phyloP scores from a whole-genome alignment of 73 alveolate genomes.

The Paramecium octaurelia region DNA sequence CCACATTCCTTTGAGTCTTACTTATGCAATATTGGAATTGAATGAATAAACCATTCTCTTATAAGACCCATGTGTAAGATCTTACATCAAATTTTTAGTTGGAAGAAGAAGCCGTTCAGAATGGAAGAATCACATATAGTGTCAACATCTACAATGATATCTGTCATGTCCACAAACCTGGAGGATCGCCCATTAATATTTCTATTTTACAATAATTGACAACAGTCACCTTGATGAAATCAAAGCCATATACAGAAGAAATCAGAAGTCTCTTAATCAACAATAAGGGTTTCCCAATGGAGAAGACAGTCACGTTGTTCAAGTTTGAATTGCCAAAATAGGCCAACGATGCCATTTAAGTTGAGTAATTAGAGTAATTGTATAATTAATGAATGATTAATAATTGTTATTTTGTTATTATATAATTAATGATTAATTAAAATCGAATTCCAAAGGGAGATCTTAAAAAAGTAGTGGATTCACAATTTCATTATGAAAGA shows the following conservation, averaged over 20 bases:
- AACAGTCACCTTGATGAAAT: not conserved
- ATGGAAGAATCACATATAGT: slow-evolving; percentile 48
- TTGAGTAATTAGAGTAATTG: not conserved
- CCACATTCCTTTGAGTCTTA: slow-evolving; percentile 78
- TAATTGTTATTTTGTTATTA: not conserved
- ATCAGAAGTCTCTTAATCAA: not conserved
- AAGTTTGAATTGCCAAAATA: not conserved
- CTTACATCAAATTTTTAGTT: not conserved
- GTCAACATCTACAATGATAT: slow-evolving; percentile 60
- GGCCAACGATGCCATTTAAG: not conserved
- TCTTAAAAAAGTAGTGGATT: not conserved
- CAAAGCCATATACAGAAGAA: slow-evolving; percentile 24
- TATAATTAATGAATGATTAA: not conserved
- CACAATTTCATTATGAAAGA: slow-evolving; percentile 31
- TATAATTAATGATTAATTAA: not conserved
- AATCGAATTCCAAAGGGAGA: slow-evolving; percentile 28
- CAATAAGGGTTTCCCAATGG: not conserved
- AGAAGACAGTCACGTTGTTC: not conserved
- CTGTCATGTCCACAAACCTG: slow-evolving; percentile 60
- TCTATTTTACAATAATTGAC: not conserved
- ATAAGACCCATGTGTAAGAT: not conserved
- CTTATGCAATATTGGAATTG: slow-evolving; percentile 66
- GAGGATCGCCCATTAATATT: slow-evolving; percentile 55
- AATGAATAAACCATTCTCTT: not conserved
- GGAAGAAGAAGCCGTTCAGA: slow-evolving; percentile 41